Evolutionary conservation across 2,329 filamentous ascomycete species (phyloP).

Genomic region (Sporothrix curviconia): DNA sequence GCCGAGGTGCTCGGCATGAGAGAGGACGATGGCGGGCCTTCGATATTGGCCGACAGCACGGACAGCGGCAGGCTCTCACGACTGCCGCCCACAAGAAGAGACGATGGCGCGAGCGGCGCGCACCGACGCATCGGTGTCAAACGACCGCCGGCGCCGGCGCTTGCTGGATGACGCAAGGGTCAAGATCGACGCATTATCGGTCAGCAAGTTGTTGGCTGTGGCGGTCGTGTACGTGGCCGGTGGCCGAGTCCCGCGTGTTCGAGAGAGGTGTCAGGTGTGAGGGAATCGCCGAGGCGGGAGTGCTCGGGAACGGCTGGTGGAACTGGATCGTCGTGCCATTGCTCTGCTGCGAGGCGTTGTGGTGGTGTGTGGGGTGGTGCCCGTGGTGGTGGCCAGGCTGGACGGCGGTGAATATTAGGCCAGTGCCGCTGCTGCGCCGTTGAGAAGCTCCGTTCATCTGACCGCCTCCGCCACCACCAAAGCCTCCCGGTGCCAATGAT

Average conservation of each 20-base stretch:
- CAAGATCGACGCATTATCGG: slow-evolving; percentile 79
- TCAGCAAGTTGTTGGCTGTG: slow-evolving; percentile 74
- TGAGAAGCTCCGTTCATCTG: too few species aligned
- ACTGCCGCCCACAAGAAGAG: slow-evolving; percentile 74
- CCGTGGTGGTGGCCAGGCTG: slow-evolving; percentile 33
- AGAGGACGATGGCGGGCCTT: slow-evolving; percentile 32
- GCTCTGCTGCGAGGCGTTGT: slow-evolving; percentile 35
- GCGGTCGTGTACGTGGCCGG: slow-evolving; percentile 70
- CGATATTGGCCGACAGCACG: slow-evolving; percentile 66
- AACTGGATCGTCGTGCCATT: slow-evolving; percentile 49
- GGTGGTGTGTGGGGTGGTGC: slow-evolving; percentile 17
- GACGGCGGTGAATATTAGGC: slow-evolving; percentile 15
- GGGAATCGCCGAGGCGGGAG: slow-evolving; percentile 65
- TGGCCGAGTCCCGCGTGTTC: slow-evolving; percentile 32
- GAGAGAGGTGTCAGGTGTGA: slow-evolving; percentile 54
- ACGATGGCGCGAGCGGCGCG: slow-evolving; percentile 77
- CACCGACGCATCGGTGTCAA: slow-evolving; percentile 81
- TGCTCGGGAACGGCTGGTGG: slow-evolving; percentile 57
- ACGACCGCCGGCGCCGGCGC: slow-evolving; percentile 66
- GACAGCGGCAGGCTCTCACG: slow-evolving; percentile 74
- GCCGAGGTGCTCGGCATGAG: slow-evolving; percentile 51
- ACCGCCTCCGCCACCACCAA: slow-evolving; percentile 25
- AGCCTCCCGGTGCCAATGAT: slow-evolving; percentile 56
- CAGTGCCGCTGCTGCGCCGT: slow-evolving; percentile 26
- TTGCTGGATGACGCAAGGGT: slow-evolving; percentile 80